Base-by-base conservation (phyloP, 768 basidiomycete genomes). In the Dentipellis sp. region DNA sequence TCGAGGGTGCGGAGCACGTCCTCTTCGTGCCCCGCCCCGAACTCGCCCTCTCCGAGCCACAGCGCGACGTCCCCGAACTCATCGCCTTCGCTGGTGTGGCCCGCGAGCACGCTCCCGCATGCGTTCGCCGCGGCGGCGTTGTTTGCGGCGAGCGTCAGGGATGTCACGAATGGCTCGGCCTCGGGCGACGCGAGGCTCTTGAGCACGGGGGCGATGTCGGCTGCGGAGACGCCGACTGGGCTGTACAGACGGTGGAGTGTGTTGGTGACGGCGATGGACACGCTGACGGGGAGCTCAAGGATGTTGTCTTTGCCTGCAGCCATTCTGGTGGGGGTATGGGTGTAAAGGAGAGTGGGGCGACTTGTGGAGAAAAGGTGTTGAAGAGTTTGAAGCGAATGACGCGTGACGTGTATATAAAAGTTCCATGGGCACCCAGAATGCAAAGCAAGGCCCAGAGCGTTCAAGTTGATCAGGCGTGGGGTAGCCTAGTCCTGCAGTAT, bases 21-120 rank as follows among this genome's bases (percentile, higher is more conserved):
- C 14, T 6, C 53, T 58, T 68, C 69, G 58, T 67, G 64, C 16
- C 68, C 67, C 10, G 19, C 38, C 10, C 70, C 65, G 60, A 66
- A 77, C 6, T 71, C 62, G 4, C 75, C 77, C 5, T 58, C 50
- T 9, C 81, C 80, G 4, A 84, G 70, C 76, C 78, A 81, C 36
- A 83, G 49, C 4, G 72, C 78, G 21, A 80, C 64, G 58, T 83
- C 81, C 5, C 75, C 75, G 42, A 71, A 78, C 49, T 84, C 81
- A 58, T 82, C 81, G 60, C 74, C 75, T 60, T 85, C 82, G 59
- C 75, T 80, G n/a, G 70, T 65, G 35, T 71, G 71, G 2, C 82
- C 81, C 0, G 75, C 77, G 11, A 83, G 71, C 47, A 83, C 67
- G 61, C 79, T 82, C n/a, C 78, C 76, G 62, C 73, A 77, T 10